Evolutionary conservation across 2,329 filamentous ascomycete genomes (phyloP).

Genomic region (Apiospora pterosperma): DNA sequence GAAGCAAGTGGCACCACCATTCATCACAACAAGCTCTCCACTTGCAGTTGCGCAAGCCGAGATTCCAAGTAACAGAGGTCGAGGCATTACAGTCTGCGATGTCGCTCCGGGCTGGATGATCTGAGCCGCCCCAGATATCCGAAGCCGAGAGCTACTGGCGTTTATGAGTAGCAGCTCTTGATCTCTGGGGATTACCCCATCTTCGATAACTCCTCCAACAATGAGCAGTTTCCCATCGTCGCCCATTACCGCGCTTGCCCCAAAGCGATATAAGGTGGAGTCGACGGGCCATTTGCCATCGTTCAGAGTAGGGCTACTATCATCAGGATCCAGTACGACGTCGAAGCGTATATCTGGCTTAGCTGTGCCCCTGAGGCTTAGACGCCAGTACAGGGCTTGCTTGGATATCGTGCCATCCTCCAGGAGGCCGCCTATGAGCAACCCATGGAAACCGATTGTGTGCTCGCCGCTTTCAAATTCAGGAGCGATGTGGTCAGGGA

Average conservation of each 20-base stretch:
- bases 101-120: not conserved
- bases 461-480: constrained; percentile 9
- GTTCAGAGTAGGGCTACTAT: not conserved
- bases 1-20: constrained; percentile 85
- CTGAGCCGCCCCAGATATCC: constrained; percentile 19
- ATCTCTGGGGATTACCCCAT: constrained; percentile 17
- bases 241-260: constrained; percentile 33
- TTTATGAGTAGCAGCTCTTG: not conserved
- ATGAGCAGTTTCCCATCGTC: constrained; percentile 26
- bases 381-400: constrained; percentile 63
- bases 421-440: constrained; percentile 71
- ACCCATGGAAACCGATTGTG: constrained; percentile 44
- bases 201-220: constrained; percentile 40
- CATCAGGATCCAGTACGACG: not conserved
- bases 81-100: constrained; percentile 13
- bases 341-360: constrained; percentile 24
- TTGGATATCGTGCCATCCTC: constrained; percentile 59
- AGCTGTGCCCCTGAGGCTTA: constrained; percentile 27
- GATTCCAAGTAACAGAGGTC: constrained; percentile 71
- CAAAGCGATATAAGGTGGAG: constrained; percentile 35
- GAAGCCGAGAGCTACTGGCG: constrained; percentile 15
- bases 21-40: constrained; percentile 59
- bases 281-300: constrained; percentile 7
- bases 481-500: constrained; percentile 19
- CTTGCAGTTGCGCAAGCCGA: constrained; percentile 46